Evolutionary conservation across 345 rosid genomes (phyloP).

Genomic region (Eucalyptus grandis): DNA sequence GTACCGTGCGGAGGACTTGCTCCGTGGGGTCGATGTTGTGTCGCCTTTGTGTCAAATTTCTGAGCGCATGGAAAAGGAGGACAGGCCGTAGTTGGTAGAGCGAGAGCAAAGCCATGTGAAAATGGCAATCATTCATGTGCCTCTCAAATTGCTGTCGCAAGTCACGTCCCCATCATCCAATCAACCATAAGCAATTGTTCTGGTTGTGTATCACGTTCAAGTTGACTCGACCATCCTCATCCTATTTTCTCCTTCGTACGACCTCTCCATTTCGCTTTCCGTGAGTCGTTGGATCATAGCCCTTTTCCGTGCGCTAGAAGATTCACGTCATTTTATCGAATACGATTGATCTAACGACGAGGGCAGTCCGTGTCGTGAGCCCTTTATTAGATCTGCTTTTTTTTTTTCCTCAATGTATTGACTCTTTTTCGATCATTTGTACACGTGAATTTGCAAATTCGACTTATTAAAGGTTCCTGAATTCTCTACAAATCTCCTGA

Average conservation of each 20-base stretch:
- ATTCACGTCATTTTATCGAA: background rate
- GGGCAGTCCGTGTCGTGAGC: background rate
- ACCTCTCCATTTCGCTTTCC: background rate
- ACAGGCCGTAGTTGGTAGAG: background rate
- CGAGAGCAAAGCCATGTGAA: background rate
- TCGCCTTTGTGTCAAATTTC: background rate
- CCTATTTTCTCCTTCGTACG: background rate
- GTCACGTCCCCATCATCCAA: background rate
- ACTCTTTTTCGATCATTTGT: background rate
- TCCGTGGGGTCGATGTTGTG: background rate
- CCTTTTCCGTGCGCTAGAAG: background rate
- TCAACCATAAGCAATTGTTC: background rate
- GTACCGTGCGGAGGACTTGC: background rate
- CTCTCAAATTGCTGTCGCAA: background rate
- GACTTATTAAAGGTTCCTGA: background rate
- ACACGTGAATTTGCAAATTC: background rate
- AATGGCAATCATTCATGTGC: background rate
- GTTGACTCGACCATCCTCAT: background rate
- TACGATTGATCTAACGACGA: background rate
- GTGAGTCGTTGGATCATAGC: background rate
- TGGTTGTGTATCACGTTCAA: background rate
- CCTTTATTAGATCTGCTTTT: background rate
- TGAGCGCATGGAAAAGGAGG: background rate
- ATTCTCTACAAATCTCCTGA: background rate
- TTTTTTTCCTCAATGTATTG: background rate